Base-by-base conservation (phyloP, 2,329 filamentous ascomycete genomes). In the Ambrosiella xylebori region DNA sequence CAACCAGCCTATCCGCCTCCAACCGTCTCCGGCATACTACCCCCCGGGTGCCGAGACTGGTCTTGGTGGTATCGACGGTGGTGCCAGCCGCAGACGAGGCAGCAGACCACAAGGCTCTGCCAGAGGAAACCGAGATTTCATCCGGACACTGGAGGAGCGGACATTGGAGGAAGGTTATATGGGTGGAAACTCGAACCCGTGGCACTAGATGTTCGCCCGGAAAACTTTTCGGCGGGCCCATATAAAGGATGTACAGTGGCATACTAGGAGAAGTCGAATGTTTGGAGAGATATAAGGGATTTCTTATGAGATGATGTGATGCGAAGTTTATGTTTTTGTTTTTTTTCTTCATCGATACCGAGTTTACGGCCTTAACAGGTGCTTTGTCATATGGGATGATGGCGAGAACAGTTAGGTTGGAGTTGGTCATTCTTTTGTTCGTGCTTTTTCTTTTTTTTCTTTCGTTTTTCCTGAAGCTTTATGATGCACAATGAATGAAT, bases 21-120 rank as follows among this genome's bases (percentile, higher is more conserved):
- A 98, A 68, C 93, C 93, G 1, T 96, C 89, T 64, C 93, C 93
- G 4, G 93, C 93, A 1, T 98, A 98, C 70, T 98, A 97, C 65
- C 93, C 93, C 9, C 93, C 93, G 17, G 87, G 91, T 1, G 82
- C 97, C 63, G 59, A 60, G 27, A 60, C 56, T 9, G 87, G 88
- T 8, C 82, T 88, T 65, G 77, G 81, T 17, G 72, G 76, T 7
- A 82, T 88, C 65, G 77, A 81, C 19, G 71, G 75, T 5, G 80
- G 86, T 61, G 78, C 82, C 54, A 70, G 85, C 37, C 81, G 86
- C 47, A 80, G 89, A 65, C 79, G 90, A 68, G 85, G 86, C 50
- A 91, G 88, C 67, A 79, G 89, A 58, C 78, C 79, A 51, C 79
- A 82, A 63, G 77, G 79, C 66, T 72, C 77, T 49, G 74, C 74